A percentile compares a stretch with the other conserved stretches of the same genome.
These are phyloP conservation scores for Xylaria sp. DNA, from an alignment of 2,329 filamentous ascomycete species.

Conservation along the genomic window DNA sequence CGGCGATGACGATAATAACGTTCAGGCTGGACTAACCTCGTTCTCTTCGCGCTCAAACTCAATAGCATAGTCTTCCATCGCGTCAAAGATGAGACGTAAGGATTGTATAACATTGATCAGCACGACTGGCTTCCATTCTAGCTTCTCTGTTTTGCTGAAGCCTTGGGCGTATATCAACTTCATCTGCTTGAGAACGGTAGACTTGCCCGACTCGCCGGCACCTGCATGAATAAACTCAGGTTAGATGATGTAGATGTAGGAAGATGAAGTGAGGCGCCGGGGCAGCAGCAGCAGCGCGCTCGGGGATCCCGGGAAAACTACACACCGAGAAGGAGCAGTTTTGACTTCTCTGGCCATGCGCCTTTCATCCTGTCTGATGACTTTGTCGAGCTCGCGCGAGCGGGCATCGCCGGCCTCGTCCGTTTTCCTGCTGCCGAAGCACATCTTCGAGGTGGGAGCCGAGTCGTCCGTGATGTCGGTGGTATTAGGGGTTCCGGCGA, in stretches of 20 bases:
- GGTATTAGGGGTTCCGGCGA: slow-evolving; percentile 10
- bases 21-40: slow-evolving; percentile 67
- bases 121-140: slow-evolving; percentile 94
- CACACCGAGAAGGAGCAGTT: slow-evolving; percentile 88
- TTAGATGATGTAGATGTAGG: slow-evolving; percentile 40
- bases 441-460: slow-evolving; percentile 59
- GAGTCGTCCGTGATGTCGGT: slow-evolving; percentile 23
- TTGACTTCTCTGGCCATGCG: slow-evolving; percentile 88
- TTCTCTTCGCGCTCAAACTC: slow-evolving; percentile 82
- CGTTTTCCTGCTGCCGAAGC: slow-evolving; percentile 69
- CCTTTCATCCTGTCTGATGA: slow-evolving; percentile 89
- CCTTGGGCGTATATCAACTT: slow-evolving; percentile 95
- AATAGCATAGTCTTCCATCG: slow-evolving; percentile 87
- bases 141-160: slow-evolving; percentile 88
- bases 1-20: neutral
- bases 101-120: slow-evolving; percentile 95
- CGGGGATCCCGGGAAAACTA: slow-evolving; percentile 37
- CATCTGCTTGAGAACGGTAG: slow-evolving; percentile 98
- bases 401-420: slow-evolving; percentile 62
- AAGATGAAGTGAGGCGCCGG: slow-evolving; percentile 37
- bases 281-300: slow-evolving; percentile 34
- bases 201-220: slow-evolving; percentile 95
- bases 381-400: slow-evolving; percentile 84
- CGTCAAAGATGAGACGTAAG: slow-evolving; percentile 88
- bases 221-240: slow-evolving; percentile 63